These are phyloP conservation scores for Grigorovia transvaalensis DNA, from an alignment of 805 yeast species.

Conservation along the genomic window DNA sequence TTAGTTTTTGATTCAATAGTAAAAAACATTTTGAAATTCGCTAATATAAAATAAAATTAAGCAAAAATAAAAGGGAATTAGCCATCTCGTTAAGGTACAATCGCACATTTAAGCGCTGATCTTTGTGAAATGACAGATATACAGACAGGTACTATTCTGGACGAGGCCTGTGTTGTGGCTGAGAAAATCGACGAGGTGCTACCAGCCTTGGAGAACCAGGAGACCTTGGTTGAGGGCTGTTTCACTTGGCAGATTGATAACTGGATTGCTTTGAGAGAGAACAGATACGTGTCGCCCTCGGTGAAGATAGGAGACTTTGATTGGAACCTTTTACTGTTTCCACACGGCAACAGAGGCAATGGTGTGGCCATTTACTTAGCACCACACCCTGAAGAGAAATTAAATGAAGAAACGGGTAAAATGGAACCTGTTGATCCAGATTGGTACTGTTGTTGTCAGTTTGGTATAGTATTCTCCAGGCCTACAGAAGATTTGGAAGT, in stretches of 20 bases:
- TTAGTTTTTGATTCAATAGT: too few relatives aligned
- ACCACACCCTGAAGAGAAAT: constrained; percentile 37
- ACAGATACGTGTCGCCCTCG: constrained; percentile 31
- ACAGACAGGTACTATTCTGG: constrained; percentile 11
- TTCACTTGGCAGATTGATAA: constrained; percentile 43
- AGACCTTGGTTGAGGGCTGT: constrained; percentile 24
- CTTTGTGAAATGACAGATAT: background rate
- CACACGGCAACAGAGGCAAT: constrained; percentile 55
- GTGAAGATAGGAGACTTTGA: constrained; percentile 52
- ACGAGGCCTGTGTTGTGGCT: constrained; percentile 14
- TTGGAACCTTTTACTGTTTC: constrained; percentile 68
- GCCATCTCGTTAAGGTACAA: background rate
- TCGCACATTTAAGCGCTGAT: too few relatives aligned
- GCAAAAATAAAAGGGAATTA: too few relatives aligned
- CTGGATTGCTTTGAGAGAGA: constrained; percentile 37
- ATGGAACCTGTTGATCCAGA: constrained; percentile 32
- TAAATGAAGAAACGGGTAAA: constrained; percentile 21
- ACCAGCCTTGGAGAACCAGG: constrained; percentile 15
- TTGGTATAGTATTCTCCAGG: constrained; percentile 75
- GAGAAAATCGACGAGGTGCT: constrained; percentile 16
- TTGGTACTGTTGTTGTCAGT: constrained; percentile 90
- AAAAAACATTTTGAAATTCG: too few relatives aligned
- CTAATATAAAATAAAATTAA: too few relatives aligned
- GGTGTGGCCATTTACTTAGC: constrained; percentile 70
- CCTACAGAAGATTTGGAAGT: constrained; percentile 52